phyloP scores from a whole-genome alignment of 1,284 basidiomycete genomes.

The Ceratobasidium papillatum region DNA sequence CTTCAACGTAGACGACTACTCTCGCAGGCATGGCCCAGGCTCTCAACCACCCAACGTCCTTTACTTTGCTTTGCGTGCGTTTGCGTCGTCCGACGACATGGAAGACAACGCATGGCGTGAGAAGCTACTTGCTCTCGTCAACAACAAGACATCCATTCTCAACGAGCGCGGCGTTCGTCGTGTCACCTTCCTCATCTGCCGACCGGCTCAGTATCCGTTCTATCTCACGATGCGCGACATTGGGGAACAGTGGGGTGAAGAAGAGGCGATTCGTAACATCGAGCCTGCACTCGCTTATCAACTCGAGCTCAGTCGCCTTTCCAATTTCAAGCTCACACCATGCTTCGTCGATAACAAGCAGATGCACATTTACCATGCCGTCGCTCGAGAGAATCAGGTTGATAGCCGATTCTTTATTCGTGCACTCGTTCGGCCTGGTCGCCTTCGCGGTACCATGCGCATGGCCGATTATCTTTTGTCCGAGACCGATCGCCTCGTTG shows the following conservation, averaged over 20 bases:
- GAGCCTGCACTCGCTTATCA: slow-evolving; percentile 99
- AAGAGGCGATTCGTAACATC: slow-evolving; percentile 96
- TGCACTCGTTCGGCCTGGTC: slow-evolving; percentile 94
- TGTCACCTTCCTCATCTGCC: slow-evolving; percentile 91
- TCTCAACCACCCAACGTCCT: slow-evolving; percentile 88
- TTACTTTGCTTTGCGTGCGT: slow-evolving; percentile 90
- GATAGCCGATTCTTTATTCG: slow-evolving; percentile 99
- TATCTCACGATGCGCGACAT: slow-evolving; percentile 92
- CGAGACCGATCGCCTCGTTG: slow-evolving; percentile 96
- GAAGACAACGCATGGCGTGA: slow-evolving; percentile 82
- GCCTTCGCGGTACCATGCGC: slow-evolving; percentile 89
- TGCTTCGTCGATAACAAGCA: slow-evolving; percentile 94
- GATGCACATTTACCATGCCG: slow-evolving; percentile 96
- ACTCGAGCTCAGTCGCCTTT: slow-evolving; percentile 94
- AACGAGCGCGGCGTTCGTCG: slow-evolving; percentile 85
- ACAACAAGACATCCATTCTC: slow-evolving; percentile 72
- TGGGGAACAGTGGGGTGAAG: slow-evolving; percentile 83
- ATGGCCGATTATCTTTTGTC: slow-evolving; percentile 97
- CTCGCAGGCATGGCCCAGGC: slow-evolving; percentile 76
- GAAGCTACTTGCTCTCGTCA: slow-evolving; percentile 78
- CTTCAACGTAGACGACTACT: slow-evolving; percentile 76
- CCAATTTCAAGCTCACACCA: slow-evolving; percentile 96
- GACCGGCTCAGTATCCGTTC: slow-evolving; percentile 89
- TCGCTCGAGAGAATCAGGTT: slow-evolving; percentile 94
- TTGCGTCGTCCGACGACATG: slow-evolving; percentile 78